phyloP scores from a whole-genome alignment of 768 basidiomycete genomes.

The Auriscalpium microsporum region DNA sequence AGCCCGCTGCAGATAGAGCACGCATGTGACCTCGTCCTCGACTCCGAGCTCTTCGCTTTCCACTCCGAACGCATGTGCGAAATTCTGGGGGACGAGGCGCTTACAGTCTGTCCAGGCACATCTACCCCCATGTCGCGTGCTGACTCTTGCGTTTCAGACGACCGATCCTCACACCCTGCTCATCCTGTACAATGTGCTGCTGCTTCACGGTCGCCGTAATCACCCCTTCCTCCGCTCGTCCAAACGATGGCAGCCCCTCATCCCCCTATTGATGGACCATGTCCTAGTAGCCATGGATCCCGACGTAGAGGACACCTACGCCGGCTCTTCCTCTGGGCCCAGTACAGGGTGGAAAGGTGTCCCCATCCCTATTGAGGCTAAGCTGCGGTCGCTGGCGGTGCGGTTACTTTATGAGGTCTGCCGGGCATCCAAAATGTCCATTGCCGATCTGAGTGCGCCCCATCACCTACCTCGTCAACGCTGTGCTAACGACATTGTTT shows the following conservation, averaged over 20 bases:
- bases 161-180: slow-evolving; percentile 81
- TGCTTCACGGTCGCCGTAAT: slow-evolving; percentile 64
- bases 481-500: background rate
- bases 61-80: slow-evolving; percentile 92
- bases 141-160: slow-evolving; percentile 35
- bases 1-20: slow-evolving; percentile 78
- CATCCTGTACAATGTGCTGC: slow-evolving; percentile 71
- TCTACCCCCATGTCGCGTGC: background rate
- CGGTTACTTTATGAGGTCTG: slow-evolving; percentile 87
- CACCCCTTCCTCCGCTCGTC: slow-evolving; percentile 66
- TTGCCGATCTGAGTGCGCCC: slow-evolving; percentile 69
- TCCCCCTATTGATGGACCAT: slow-evolving; percentile 81
- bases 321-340: slow-evolving; percentile 26
- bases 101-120: slow-evolving; percentile 39
- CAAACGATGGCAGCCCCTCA: slow-evolving; percentile 74
- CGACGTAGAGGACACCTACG: slow-evolving; percentile 46
- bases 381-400: slow-evolving; percentile 63
- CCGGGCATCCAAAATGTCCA: slow-evolving; percentile 75
- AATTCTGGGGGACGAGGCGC: slow-evolving; percentile 59
- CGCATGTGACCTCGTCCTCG: slow-evolving; percentile 66
- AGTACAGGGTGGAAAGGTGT: slow-evolving; percentile 21
- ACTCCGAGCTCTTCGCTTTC: slow-evolving; percentile 81
- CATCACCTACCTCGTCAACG: background rate
- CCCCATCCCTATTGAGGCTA: slow-evolving; percentile 73
- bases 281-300: slow-evolving; percentile 74